Evolutionary conservation across 805 yeast genomes (phyloP).

Genomic region (Candida ulmi): DNA sequence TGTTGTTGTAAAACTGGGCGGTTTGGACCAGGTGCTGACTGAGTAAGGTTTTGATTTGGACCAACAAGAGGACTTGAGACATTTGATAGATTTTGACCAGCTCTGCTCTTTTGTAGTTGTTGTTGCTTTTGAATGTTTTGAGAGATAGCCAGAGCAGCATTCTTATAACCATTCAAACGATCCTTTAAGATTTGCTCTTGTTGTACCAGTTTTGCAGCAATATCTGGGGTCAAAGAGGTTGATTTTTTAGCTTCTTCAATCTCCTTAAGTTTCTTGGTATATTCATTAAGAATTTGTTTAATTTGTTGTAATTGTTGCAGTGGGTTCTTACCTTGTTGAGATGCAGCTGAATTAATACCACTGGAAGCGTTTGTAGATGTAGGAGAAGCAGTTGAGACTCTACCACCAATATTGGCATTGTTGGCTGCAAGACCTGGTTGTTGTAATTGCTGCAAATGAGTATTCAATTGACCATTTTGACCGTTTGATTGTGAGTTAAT

Average conservation of each 20-base stretch:
- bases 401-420: not conserved
- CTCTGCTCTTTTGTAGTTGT: not conserved
- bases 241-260: slow-evolving; percentile 43
- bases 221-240: slow-evolving; percentile 39
- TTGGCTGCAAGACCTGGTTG: too few relatives aligned
- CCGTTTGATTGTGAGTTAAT: not conserved
- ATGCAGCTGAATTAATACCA: slow-evolving; percentile 4
- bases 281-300: slow-evolving; percentile 40
- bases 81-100: too few relatives aligned
- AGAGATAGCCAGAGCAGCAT: slow-evolving; percentile 32
- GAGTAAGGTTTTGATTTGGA: not conserved
- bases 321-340: slow-evolving; percentile 9
- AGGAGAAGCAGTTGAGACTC: slow-evolving; percentile 14
- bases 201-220: slow-evolving; percentile 35
- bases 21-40: not conserved
- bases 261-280: slow-evolving; percentile 43
- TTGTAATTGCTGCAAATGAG: not conserved
- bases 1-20: too few relatives aligned
- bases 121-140: slow-evolving; percentile 10
- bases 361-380: slow-evolving; percentile 8
- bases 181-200: slow-evolving; percentile 44
- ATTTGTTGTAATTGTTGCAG: slow-evolving; percentile 37
- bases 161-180: slow-evolving; percentile 44
- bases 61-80: too few relatives aligned
- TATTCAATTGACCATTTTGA: not conserved